Evolutionary conservation across 2,329 filamentous ascomycete species (phyloP).

Genomic region (Fusarium pseudocircinatum): DNA sequence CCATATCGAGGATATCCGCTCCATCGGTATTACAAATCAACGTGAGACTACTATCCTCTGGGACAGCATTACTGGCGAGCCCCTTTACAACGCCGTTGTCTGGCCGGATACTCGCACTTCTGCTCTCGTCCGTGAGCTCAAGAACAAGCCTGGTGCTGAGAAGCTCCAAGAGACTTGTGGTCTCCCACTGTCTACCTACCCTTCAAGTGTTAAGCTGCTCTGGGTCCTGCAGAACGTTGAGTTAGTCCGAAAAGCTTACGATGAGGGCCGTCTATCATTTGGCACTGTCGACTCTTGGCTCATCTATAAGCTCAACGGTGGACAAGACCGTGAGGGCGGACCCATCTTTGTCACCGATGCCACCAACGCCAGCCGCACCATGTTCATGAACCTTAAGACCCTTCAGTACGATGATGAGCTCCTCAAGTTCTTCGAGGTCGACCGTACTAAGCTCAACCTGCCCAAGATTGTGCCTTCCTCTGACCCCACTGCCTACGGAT

Average conservation of each 20-base stretch:
- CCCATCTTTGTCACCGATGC: slow-evolving; percentile 83
- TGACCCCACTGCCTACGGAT: slow-evolving; percentile 76
- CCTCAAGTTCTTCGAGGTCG: slow-evolving; percentile 81
- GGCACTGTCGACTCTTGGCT: slow-evolving; percentile 92
- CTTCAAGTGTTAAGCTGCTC: slow-evolving; percentile 83
- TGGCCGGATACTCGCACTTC: slow-evolving; percentile 89
- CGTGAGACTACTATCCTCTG: slow-evolving; percentile 88
- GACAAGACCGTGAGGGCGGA: slow-evolving; percentile 62
- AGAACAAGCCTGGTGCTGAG: slow-evolving; percentile 72
- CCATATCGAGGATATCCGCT: slow-evolving; percentile 73
- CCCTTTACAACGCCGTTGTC: slow-evolving; percentile 85
- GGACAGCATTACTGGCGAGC: slow-evolving; percentile 82
- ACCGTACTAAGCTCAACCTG: slow-evolving; percentile 72
- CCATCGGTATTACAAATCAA: slow-evolving; percentile 89
- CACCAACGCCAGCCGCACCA: slow-evolving; percentile 88
- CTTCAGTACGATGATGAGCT: slow-evolving; percentile 82
- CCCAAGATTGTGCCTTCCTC: slow-evolving; percentile 88
- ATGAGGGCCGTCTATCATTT: slow-evolving; percentile 79
- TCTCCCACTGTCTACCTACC: slow-evolving; percentile 87
- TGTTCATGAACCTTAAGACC: slow-evolving; percentile 91
- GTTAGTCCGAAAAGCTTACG: slow-evolving; percentile 77
- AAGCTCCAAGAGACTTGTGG: slow-evolving; percentile 77
- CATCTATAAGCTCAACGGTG: slow-evolving; percentile 84
- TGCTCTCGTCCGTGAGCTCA: slow-evolving; percentile 78
- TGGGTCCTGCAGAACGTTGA: slow-evolving; percentile 81